Conservation (phyloP, 176 grass and related monocot species). For the Puccinellia tenuiflora region DNA sequence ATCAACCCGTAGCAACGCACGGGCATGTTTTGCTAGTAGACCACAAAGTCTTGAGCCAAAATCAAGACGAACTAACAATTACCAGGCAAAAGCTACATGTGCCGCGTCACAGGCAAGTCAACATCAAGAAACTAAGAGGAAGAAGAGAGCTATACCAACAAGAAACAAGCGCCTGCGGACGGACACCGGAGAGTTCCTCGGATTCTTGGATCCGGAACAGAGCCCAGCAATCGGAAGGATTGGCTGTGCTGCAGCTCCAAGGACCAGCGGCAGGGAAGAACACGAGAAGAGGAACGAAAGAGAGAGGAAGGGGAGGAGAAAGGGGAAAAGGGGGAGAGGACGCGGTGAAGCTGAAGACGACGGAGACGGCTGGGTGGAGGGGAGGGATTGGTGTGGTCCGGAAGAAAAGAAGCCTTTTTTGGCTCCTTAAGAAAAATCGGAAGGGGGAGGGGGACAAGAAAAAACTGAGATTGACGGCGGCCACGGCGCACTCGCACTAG, state of each 20-base stretch:
- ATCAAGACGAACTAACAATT: neutral
- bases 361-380: neutral
- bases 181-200: neutral
- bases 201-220: neutral
- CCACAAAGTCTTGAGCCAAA: neutral
- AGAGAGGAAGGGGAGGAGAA: neutral
- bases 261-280: neutral
- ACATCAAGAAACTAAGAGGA: neutral
- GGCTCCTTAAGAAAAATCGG: neutral
- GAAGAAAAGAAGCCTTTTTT: constrained; percentile 7
- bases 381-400: neutral
- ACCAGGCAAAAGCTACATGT: neutral
- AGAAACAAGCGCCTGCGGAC: neutral
- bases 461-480: neutral
- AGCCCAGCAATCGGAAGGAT: neutral
- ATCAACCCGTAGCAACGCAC: no score
- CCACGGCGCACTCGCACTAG: neutral
- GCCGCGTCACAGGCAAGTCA: neutral
- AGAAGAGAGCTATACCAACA: constrained; percentile 18
- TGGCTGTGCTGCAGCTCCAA: neutral
- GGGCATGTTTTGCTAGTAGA: no score
- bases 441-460: neutral
- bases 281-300: neutral
- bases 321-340: neutral
- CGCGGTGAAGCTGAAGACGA: neutral